Evolutionary conservation across 352 stramenopile genomes (phyloP).

Genomic region (Phytophthora quininea): DNA sequence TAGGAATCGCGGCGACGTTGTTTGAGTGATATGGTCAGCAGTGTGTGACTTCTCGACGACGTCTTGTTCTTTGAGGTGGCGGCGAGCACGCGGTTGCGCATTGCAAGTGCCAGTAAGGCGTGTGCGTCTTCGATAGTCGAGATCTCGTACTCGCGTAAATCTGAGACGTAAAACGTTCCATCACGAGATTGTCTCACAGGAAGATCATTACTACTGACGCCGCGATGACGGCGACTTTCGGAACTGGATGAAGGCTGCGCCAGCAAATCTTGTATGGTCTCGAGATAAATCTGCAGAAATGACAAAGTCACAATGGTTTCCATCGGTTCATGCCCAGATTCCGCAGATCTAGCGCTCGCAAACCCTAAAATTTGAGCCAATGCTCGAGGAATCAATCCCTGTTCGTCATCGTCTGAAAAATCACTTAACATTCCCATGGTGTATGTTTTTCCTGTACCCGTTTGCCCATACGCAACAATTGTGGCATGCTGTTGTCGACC

Average conservation of each 20-base stretch:
- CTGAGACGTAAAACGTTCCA: constrained; percentile 64
- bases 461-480: constrained; percentile 75
- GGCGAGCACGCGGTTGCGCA: constrained; percentile 58
- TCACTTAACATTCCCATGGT: constrained; percentile 76
- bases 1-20: constrained; percentile 3
- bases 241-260: constrained; percentile 23
- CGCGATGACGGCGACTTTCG: constrained; percentile 3
- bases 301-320: constrained; percentile 47
- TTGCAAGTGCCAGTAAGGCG: constrained; percentile 48
- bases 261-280: constrained; percentile 70
- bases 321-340: background rate
- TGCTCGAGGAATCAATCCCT: constrained; percentile 71
- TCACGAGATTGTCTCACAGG: constrained; percentile 53
- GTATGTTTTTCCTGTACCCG: constrained; percentile 78
- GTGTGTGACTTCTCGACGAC: constrained; percentile 72
- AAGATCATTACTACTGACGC: constrained; percentile 28
- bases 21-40: constrained; percentile 66
- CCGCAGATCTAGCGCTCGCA: constrained; percentile 21
- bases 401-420: constrained; percentile 32
- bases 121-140: constrained; percentile 52
- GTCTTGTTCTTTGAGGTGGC: constrained; percentile 68
- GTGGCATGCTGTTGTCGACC: constrained; percentile 43
- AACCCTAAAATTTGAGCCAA: constrained; percentile 57
- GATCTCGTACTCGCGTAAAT: constrained; percentile 61
- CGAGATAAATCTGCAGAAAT: constrained; percentile 83